These are phyloP conservation scores for Fagopyrum esculentum DNA, from an alignment of 148 eudicot genomes.

Conservation along the genomic window DNA sequence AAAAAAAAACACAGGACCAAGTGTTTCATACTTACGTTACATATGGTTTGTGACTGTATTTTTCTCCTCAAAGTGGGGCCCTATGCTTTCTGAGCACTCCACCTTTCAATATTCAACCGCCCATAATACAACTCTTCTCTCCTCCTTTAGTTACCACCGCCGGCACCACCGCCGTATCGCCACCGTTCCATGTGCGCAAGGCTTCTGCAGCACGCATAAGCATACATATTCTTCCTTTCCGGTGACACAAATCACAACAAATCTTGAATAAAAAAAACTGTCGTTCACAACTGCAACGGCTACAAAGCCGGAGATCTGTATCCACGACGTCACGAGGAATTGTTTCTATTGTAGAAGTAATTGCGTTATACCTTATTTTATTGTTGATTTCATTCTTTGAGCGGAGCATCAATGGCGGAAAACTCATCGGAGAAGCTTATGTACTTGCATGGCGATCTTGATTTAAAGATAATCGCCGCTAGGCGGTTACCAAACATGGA, in stretches of 20 bases:
- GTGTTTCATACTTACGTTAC: background rate
- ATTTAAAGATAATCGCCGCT: constrained; percentile 48
- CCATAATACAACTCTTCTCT: background rate
- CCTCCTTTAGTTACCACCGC: background rate
- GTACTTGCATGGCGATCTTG: constrained; percentile 70
- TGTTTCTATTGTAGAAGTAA: background rate
- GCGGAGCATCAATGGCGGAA: constrained; percentile 28
- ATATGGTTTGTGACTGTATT: background rate
- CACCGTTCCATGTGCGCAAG: background rate
- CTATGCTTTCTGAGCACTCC: background rate
- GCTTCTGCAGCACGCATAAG: background rate
- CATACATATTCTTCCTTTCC: background rate
- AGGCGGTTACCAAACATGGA: constrained; percentile 85
- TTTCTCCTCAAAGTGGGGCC: background rate
- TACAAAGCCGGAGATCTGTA: constrained; percentile 7
- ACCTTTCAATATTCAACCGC: background rate
- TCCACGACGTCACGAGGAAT: background rate
- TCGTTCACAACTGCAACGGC: constrained; percentile 6
- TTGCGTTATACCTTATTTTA: background rate
- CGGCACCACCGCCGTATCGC: constrained; percentile 2
- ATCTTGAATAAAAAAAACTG: background rate
- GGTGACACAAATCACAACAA: background rate
- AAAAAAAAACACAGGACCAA: background rate
- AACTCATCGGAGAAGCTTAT: constrained; percentile 24
- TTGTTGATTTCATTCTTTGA: background rate